Evolutionary conservation across 176 grass and related monocot genomes (phyloP), one percentile per base, ranked within the genome.

Genomic region (Musa schizocarpa): DNA sequence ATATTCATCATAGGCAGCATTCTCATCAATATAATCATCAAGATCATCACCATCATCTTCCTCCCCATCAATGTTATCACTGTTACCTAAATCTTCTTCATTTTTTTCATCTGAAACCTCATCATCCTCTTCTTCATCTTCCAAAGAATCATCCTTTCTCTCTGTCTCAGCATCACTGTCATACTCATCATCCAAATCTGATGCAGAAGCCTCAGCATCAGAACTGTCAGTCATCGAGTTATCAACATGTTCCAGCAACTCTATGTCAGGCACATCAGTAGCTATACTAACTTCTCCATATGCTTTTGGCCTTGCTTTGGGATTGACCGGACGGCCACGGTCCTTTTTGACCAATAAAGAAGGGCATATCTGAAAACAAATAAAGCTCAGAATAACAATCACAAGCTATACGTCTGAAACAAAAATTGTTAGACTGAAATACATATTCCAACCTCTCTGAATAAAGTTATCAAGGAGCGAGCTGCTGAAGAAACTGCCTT

Each of bases 281-380:
- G 80, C 77, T 13, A 98, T 65, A 77, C 56, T 93, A 29, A 78
- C 75, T 80, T 98, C 94, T 65, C 94, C 94, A 78, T 80, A 98
- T 53, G 90, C 94, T 89, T 22, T 22, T 22, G 22, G 22, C 22
- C 22, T 22, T 22, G 22, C 22, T 22, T 22, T 22, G 22, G 22
- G 22, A 22, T 22, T 22, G 22, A 22, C 22, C 22, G 22, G 22
- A 22, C 22, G 22, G 22, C 22, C 22, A 22, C 22, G 22, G 22
- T 22, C 22, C 22, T 22, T 22, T 22, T 22, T 22, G 22, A 22
- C 22, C 22, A 22, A 22, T 22, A 22, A 22, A 22, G 22, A 22
- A 22, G 22, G 22, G 22, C 22, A 22, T 22, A 22, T 22, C 22
- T 22, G 22, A 22, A 22, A 22, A 22, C 22, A 22, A 22, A 22